These are phyloP conservation scores for Musa schizocarpa DNA, from an alignment of 176 grass and related monocot species.

Conservation along the genomic window DNA sequence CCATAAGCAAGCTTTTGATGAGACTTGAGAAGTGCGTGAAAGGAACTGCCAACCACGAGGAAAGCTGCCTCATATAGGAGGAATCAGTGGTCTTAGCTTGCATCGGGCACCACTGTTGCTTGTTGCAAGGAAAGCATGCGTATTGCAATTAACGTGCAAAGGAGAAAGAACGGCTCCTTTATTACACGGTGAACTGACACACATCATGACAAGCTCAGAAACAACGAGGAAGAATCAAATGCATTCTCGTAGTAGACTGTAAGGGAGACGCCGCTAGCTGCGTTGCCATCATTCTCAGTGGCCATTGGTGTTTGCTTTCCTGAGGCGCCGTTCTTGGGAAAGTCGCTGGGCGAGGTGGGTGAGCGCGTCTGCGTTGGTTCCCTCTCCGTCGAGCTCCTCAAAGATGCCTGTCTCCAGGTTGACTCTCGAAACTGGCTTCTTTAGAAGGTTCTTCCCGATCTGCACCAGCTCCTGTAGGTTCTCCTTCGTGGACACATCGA, in stretches of 20 bases:
- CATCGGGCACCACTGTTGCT: no score
- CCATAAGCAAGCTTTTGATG: no score
- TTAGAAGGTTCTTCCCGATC: conserved; percentile 23
- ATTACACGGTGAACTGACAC: no score
- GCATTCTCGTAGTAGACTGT: not conserved
- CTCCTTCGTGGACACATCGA: conserved; percentile 29
- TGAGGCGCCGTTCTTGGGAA: conserved; percentile 16
- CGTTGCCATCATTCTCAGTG: conserved; percentile 13
- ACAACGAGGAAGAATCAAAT: no score
- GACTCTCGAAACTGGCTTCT: conserved; percentile 11
- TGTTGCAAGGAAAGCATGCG: no score
- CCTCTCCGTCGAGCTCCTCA: not conserved
- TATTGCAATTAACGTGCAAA: no score
- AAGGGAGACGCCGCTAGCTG: not conserved
- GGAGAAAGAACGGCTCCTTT: no score
- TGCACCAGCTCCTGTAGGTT: conserved; percentile 25
- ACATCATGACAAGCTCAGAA: no score
- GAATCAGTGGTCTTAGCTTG: no score
- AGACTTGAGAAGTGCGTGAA: no score
- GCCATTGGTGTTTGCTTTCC: not conserved
- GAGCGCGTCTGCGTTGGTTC: conserved; percentile 28
- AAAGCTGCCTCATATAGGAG: no score
- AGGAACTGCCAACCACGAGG: no score
- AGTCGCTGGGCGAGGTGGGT: conserved; percentile 25
- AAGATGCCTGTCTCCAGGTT: conserved; percentile 6